A percentile compares a stretch with the other conserved stretches of the same genome.
Evolutionary conservation across 345 rosid genomes (phyloP).

Genomic region (Populus euphratica): DNA sequence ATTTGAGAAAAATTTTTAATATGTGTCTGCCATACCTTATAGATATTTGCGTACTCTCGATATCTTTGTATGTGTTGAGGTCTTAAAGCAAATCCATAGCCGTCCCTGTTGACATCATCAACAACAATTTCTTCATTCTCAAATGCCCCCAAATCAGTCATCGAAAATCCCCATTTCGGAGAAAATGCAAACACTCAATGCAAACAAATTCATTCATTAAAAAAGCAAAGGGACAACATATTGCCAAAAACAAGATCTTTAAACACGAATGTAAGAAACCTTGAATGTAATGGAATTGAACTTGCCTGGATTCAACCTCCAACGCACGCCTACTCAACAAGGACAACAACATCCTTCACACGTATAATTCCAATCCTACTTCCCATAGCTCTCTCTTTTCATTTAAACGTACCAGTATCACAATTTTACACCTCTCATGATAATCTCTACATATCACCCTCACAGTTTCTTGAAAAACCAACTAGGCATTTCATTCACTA

Average conservation of each 20-base stretch:
- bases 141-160: background rate
- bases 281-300: background rate
- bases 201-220: background rate
- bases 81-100: slow-evolving; percentile 92
- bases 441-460: background rate
- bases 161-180: background rate
- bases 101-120: slow-evolving; percentile 49
- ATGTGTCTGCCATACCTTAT: slow-evolving; percentile 39
- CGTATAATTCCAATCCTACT: slow-evolving; percentile 34
- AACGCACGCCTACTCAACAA: slow-evolving; percentile 88
- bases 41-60: slow-evolving; percentile 61
- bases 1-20: background rate
- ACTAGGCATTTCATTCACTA: background rate
- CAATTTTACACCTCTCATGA: slow-evolving; percentile 19
- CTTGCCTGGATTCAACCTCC: slow-evolving; percentile 92
- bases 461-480: background rate
- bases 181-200: background rate
- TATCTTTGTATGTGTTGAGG: slow-evolving; percentile 88
- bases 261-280: background rate
- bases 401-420: slow-evolving; percentile 24
- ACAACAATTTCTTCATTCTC: background rate
- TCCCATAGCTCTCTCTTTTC: slow-evolving; percentile 69
- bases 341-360: slow-evolving; percentile 90
- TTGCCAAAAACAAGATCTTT: background rate
- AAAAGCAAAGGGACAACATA: background rate